Percentiles rank a stretch among this genome's conserved stretches.
These are phyloP conservation scores for Hyaloraphidium curvatum DNA, from an alignment of 192 early-diverging fungal species.

Conservation along the genomic window DNA sequence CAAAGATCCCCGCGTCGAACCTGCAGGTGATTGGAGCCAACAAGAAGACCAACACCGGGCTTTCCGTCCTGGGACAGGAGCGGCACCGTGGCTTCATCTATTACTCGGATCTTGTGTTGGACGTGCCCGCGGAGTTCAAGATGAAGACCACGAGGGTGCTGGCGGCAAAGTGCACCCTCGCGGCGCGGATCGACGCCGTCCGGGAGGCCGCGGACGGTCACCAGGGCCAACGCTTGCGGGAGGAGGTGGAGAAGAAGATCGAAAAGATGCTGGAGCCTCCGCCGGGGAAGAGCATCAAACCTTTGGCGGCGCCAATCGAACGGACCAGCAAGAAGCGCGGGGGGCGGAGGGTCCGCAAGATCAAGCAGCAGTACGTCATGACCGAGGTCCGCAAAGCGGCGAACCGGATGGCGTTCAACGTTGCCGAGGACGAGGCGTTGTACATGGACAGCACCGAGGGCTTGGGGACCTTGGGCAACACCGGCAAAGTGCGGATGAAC, in stretches of 20 bases:
- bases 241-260: constrained; percentile 72
- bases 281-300: constrained; percentile 64
- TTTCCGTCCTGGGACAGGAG: constrained; percentile 40
- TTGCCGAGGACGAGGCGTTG: constrained; percentile 72
- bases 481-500: constrained; percentile 57
- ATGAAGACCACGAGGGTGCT: constrained; percentile 60
- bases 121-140: constrained; percentile 50
- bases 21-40: constrained; percentile 38
- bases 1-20: constrained; percentile 82
- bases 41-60: constrained; percentile 36
- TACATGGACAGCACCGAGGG: constrained; percentile 71
- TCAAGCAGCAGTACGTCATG: constrained; percentile 60
- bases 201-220: constrained; percentile 48
- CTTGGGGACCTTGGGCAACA: constrained; percentile 64
- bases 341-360: constrained; percentile 67
- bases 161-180: constrained; percentile 64
- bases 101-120: constrained; percentile 47
- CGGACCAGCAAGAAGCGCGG: constrained; percentile 74
- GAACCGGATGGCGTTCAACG: constrained; percentile 84
- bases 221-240: constrained; percentile 40
- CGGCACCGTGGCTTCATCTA: constrained; percentile 68
- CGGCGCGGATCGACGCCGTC: constrained; percentile 67
- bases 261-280: constrained; percentile 72
- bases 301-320: constrained; percentile 81
- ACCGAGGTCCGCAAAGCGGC: constrained; percentile 78